A percentile compares a stretch with the other conserved stretches of the same genome.
Conservation (phyloP, 1,284 basidiomycete genomes). For the Austroboletus rostrupii region DNA sequence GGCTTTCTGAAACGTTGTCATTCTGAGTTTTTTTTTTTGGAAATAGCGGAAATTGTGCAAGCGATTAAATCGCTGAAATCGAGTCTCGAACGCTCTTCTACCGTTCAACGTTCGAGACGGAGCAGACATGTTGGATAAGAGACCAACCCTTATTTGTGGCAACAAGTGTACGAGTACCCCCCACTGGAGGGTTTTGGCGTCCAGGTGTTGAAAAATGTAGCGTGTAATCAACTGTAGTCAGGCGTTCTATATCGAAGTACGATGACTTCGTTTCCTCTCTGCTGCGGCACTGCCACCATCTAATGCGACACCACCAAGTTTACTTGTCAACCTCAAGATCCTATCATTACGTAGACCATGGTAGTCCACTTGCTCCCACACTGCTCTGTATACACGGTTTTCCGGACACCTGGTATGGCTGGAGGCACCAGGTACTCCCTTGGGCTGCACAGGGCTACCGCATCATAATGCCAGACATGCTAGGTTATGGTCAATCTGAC, state of each 20-base stretch:
- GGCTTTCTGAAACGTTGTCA: too few relatives aligned
- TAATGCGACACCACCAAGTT: slow-evolving; percentile 38
- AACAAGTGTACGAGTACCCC: too few relatives aligned
- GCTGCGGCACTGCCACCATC: too few relatives aligned
- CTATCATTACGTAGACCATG: slow-evolving; percentile 68
- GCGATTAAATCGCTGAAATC: slow-evolving; percentile 59
- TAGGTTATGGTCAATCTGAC: slow-evolving; percentile 67
- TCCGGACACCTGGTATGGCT: slow-evolving; percentile 71
- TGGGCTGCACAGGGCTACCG: slow-evolving; percentile 62
- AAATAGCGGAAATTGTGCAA: slow-evolving; percentile 65
- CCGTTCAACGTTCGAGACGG: slow-evolving; percentile 51
- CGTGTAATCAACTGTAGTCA: too few relatives aligned
- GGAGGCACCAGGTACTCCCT: slow-evolving; percentile 64
- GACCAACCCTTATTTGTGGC: too few relatives aligned
- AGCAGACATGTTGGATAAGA: slow-evolving; percentile 45
- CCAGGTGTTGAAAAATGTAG: too few relatives aligned
- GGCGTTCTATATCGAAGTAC: too few relatives aligned
- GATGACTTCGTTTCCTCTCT: too few relatives aligned
- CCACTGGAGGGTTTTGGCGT: too few relatives aligned
- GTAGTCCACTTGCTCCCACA: slow-evolving; percentile 44
- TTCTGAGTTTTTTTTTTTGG: too few relatives aligned
- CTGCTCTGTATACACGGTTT: slow-evolving; percentile 73
- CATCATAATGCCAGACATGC: slow-evolving; percentile 69
- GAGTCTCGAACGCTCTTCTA: slow-evolving; percentile 55
- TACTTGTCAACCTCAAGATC: slow-evolving; percentile 51